Evolutionary conservation across 257 asterid genomes (phyloP).

Genomic region (Nicotiana paniculata): DNA sequence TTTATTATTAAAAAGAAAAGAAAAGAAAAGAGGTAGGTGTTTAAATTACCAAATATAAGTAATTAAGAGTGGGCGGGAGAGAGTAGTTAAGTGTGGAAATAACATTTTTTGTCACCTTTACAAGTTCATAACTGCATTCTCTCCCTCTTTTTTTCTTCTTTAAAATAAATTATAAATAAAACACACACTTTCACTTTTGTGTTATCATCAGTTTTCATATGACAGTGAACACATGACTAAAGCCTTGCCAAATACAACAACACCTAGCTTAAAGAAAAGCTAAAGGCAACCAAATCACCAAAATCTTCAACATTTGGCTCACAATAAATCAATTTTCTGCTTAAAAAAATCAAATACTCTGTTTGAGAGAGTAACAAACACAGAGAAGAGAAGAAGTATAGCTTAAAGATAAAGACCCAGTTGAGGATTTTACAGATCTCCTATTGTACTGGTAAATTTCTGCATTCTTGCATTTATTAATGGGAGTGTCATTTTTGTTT

Average conservation of each 20-base stretch:
- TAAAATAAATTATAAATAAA: background rate
- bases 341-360: background rate
- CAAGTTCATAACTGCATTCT: background rate
- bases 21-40: background rate
- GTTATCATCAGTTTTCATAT: background rate
- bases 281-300: constrained; percentile 16
- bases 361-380: background rate
- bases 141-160: background rate
- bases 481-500: background rate
- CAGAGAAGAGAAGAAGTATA: background rate
- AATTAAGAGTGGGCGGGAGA: background rate
- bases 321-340: background rate
- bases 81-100: background rate
- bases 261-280: constrained; percentile 1
- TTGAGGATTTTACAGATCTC: background rate
- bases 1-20: too few species aligned
- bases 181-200: background rate
- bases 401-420: background rate
- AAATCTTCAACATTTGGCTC: background rate
- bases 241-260: constrained; percentile 29
- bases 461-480: background rate
- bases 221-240: constrained; percentile 46
- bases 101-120: background rate
- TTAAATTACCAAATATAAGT: background rate
- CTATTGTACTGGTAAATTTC: background rate